Percentiles rank a stretch among this genome's conserved stretches.
Evolutionary conservation across 768 basidiomycete species (phyloP).

Genomic region (Leccinum fibrillosum): DNA sequence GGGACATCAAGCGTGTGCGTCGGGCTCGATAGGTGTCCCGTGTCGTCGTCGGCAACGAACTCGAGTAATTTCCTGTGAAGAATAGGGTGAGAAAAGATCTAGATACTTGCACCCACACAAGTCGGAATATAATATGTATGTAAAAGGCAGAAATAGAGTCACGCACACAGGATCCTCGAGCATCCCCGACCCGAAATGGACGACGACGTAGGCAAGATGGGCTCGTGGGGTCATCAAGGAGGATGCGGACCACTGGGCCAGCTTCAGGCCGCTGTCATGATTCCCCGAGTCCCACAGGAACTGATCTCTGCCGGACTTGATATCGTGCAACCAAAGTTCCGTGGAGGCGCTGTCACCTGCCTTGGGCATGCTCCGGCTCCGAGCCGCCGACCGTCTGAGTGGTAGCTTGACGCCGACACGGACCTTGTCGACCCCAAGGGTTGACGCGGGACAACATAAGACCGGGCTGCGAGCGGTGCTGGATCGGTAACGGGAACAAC

Average conservation of each 20-base stretch:
- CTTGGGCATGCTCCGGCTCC: no score
- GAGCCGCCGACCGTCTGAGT: not conserved
- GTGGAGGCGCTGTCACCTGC: no score
- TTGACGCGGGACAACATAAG: no score
- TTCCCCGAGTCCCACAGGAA: slow-evolving; percentile 19
- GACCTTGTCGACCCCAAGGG: no score
- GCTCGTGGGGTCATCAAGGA: slow-evolving; percentile 5
- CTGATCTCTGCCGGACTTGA: slow-evolving; percentile 12
- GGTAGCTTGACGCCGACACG: no score
- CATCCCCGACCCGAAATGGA: slow-evolving; percentile 6
- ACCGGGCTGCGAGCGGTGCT: slow-evolving; percentile 4
- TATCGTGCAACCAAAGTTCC: not conserved
- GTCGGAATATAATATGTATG: no score
- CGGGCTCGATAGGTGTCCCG: slow-evolving; percentile 8
- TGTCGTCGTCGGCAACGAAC: slow-evolving; percentile 16
- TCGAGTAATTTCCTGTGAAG: slow-evolving; percentile 14
- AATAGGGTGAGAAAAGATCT: not conserved
- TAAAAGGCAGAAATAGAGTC: not conserved
- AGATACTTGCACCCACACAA: no score
- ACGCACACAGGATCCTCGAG: slow-evolving; percentile 17
- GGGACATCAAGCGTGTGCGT: slow-evolving; percentile 10
- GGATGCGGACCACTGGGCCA: slow-evolving; percentile 4
- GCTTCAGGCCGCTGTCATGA: not conserved
- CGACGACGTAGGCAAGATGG: slow-evolving; percentile 13
- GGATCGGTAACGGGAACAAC: slow-evolving; percentile 24